Percentiles rank a stretch among this genome's conserved stretches.
Evolutionary conservation across 2,329 filamentous ascomycete species (phyloP).

Genomic region (Cordyceps javanica): DNA sequence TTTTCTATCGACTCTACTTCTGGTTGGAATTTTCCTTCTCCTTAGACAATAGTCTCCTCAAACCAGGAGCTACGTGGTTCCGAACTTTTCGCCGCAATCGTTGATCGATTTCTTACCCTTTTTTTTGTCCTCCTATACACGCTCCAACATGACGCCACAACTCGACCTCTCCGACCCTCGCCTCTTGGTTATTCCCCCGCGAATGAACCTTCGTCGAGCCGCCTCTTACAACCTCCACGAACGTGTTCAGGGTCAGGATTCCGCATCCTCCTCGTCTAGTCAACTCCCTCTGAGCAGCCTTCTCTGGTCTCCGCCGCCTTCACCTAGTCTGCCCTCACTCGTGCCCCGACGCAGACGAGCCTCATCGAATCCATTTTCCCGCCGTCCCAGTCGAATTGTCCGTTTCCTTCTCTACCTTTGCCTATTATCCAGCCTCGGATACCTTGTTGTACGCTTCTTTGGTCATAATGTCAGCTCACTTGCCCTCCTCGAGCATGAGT

Average conservation of each 20-base stretch:
- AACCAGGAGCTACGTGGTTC: neutral
- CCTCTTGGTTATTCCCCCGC: conserved; percentile 47
- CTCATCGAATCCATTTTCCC: conserved; percentile 36
- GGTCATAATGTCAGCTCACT: conserved; percentile 24
- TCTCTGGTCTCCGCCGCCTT: conserved; percentile 61
- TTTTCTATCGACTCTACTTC: neutral
- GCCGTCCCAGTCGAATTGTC: conserved; percentile 52
- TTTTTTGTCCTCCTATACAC: conserved; percentile 14
- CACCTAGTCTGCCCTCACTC: conserved; percentile 63
- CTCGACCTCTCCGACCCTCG: conserved; percentile 42
- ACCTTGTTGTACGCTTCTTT: conserved; percentile 32
- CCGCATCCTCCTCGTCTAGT: conserved; percentile 54
- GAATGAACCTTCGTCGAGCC: conserved; percentile 53
- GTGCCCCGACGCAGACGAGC: conserved; percentile 60
- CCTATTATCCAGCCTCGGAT: conserved; percentile 45
- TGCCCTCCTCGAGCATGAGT: conserved; percentile 46
- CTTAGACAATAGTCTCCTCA: neutral
- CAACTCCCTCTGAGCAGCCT: conserved; percentile 63
- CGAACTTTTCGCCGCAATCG: neutral
- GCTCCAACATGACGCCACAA: conserved; percentile 37
- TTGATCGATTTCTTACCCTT: conserved; percentile 12
- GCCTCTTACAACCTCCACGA: conserved; percentile 52
- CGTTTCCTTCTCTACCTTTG: conserved; percentile 49
- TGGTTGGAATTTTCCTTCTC: neutral
- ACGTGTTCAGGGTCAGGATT: conserved; percentile 29